Evolutionary conservation across 768 basidiomycete genomes (phyloP).

Genomic region (Podaxis sp.): DNA sequence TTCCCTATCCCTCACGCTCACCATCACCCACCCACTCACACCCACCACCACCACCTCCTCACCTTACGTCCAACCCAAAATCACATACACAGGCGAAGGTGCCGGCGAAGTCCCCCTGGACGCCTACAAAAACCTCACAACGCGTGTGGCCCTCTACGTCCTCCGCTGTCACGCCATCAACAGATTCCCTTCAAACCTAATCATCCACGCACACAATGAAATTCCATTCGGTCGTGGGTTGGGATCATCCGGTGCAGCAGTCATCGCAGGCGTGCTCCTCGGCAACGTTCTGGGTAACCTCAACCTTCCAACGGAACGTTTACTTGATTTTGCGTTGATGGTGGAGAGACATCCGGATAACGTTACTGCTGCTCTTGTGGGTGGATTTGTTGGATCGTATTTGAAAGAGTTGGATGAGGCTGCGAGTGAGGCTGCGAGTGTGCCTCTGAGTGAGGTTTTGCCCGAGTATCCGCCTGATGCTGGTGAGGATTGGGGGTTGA

Average conservation of each 20-base stretch:
- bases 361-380: slow-evolving; percentile 94
- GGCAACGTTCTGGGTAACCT: slow-evolving; percentile 82
- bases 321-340: slow-evolving; percentile 97
- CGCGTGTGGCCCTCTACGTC: slow-evolving; percentile 96
- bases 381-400: slow-evolving; percentile 97
- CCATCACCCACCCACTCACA: slow-evolving; percentile 62
- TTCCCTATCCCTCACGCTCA: slow-evolving; percentile 69
- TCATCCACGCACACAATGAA: slow-evolving; percentile 81
- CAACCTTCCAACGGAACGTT: slow-evolving; percentile 60
- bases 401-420: slow-evolving; percentile 82
- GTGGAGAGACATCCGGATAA: slow-evolving; percentile 99
- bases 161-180: slow-evolving; percentile 82
- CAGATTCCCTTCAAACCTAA: slow-evolving; percentile 74
- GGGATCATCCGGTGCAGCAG: slow-evolving; percentile 98
- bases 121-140: slow-evolving; percentile 95
- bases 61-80: slow-evolving; percentile 46
- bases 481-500: slow-evolving; percentile 84
- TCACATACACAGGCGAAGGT: slow-evolving; percentile 87
- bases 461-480: slow-evolving; percentile 96
- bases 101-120: slow-evolving; percentile 89
- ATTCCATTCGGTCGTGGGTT: slow-evolving; percentile 98
- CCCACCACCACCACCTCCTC: slow-evolving; percentile 44
- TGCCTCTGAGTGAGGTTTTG: slow-evolving; percentile 93
- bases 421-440: slow-evolving; percentile 81
- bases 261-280: slow-evolving; percentile 93